phyloP scores from a whole-genome alignment of 805 yeast genomes.

The Clavispora carvajalis region DNA sequence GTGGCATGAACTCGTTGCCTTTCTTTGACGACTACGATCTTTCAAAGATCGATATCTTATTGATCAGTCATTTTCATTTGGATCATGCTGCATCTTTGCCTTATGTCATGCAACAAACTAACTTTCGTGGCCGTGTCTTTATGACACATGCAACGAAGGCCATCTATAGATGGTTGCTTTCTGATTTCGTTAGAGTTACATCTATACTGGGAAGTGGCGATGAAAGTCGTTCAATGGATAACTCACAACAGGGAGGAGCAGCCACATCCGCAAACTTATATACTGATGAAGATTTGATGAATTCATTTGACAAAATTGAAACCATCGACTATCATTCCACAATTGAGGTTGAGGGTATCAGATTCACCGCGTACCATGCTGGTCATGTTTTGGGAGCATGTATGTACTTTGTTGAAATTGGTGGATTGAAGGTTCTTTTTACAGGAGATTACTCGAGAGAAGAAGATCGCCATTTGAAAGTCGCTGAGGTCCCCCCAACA shows the following conservation, averaged over 20 bases:
- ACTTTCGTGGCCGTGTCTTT: conserved; percentile 89
- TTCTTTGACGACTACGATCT: conserved; percentile 94
- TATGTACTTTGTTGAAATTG: conserved; percentile 92
- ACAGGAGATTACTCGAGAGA: conserved; percentile 98
- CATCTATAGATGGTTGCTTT: conserved; percentile 88
- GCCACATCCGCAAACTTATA: conserved; percentile 49
- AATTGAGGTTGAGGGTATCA: conserved; percentile 85
- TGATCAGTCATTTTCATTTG: conserved; percentile 91
- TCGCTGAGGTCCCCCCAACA: conserved; percentile 88
- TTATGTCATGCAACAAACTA: conserved; percentile 95
- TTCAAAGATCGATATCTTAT: conserved; percentile 74
- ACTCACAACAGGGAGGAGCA: conserved; percentile 10
- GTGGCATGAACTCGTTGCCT: conserved; percentile 88
- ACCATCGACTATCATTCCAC: conserved; percentile 96
- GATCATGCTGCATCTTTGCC: conserved; percentile 99
- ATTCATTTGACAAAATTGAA: conserved; percentile 85
- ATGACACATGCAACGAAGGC: conserved; percentile 99
- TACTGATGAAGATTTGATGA: conserved; percentile 84
- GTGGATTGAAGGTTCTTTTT: conserved; percentile 80
- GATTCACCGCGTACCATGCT: conserved; percentile 97
- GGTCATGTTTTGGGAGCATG: conserved; percentile 99
- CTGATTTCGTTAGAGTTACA: conserved; percentile 92
- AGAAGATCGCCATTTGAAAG: conserved; percentile 88
- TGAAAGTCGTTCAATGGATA: conserved; percentile 17
- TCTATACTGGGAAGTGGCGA: conserved; percentile 44